phyloP scores from a whole-genome alignment of 2,329 filamentous ascomycete species.

The Diplodia corticola region DNA sequence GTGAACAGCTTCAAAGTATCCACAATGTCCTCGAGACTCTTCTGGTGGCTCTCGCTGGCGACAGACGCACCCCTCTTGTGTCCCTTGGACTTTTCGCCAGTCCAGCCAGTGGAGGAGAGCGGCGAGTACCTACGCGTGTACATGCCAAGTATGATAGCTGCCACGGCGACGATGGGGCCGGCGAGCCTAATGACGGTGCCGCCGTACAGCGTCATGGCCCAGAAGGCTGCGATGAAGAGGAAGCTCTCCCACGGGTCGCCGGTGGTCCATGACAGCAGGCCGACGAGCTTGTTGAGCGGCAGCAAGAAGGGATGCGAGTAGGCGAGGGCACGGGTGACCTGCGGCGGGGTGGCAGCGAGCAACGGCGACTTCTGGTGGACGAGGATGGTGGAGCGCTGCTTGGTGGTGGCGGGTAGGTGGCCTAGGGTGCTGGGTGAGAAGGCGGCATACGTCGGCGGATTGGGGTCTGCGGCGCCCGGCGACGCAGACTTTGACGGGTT shows the following conservation, averaged over 20 bases:
- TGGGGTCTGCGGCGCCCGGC: slow-evolving; percentile 44
- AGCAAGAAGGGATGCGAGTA: slow-evolving; percentile 95
- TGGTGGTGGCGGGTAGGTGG: slow-evolving; percentile 65
- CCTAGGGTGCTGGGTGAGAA: slow-evolving; percentile 85
- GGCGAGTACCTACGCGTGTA: slow-evolving; percentile 88
- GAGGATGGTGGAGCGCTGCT: slow-evolving; percentile 85
- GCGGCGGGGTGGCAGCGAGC: slow-evolving; percentile 87
- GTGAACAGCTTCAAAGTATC: slow-evolving; percentile 91
- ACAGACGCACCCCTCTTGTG: slow-evolving; percentile 56
- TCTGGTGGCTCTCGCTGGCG: slow-evolving; percentile 74
- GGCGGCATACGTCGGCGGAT: slow-evolving; percentile 75
- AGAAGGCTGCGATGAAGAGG: slow-evolving; percentile 79
- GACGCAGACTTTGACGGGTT: slow-evolving; percentile 39
- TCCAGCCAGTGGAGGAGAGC: slow-evolving; percentile 80
- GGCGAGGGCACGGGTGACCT: slow-evolving; percentile 88
- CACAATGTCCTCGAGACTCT: slow-evolving; percentile 95
- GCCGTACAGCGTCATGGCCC: slow-evolving; percentile 83
- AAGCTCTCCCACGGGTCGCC: slow-evolving; percentile 97
- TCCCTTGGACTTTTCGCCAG: slow-evolving; percentile 60
- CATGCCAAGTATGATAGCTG: slow-evolving; percentile 84
- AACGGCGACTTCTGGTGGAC: slow-evolving; percentile 96
- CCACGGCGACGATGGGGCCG: slow-evolving; percentile 79
- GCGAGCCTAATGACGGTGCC: slow-evolving; percentile 78
- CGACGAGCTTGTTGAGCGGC: slow-evolving; percentile 80
- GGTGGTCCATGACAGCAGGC: slow-evolving; percentile 89